Evolutionary conservation across 2,329 filamentous ascomycete species (phyloP).

Genomic region (Endoconidiophora laricicola): DNA sequence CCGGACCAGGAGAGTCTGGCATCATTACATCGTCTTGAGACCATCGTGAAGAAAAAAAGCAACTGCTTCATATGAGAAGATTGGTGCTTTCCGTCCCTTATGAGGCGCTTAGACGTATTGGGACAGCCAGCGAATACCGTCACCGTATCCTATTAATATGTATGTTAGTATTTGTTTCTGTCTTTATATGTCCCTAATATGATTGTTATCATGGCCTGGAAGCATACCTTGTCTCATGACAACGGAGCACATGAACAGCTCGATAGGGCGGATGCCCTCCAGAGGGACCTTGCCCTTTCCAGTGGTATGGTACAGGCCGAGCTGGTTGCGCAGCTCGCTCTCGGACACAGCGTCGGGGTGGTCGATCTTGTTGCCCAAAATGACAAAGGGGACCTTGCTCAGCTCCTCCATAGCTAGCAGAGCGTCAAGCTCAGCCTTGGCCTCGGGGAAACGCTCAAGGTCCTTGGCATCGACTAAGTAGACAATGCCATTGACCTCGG

Average conservation of each 20-base stretch:
- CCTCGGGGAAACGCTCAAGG: slow-evolving; percentile 81
- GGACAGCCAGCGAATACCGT: slow-evolving; percentile 80
- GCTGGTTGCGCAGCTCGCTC: slow-evolving; percentile 80
- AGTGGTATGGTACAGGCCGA: slow-evolving; percentile 90
- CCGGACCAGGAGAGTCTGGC: background rate
- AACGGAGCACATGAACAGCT: slow-evolving; percentile 98
- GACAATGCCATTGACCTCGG: slow-evolving; percentile 88
- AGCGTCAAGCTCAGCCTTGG: slow-evolving; percentile 92
- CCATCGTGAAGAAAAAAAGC: background rate
- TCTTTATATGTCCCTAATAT: background rate
- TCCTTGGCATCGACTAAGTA: slow-evolving; percentile 98
- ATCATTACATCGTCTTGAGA: background rate
- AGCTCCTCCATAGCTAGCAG: slow-evolving; percentile 95
- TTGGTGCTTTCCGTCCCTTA: background rate
- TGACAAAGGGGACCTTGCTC: slow-evolving; percentile 83
- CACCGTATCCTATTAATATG: slow-evolving; percentile 50
- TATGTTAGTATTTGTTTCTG: slow-evolving; percentile 13
- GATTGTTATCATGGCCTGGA: background rate
- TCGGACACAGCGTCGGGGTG: slow-evolving; percentile 90
- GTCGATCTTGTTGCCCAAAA: slow-evolving; percentile 99
- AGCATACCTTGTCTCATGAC: slow-evolving; percentile 81
- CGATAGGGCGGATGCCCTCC: slow-evolving; percentile 84
- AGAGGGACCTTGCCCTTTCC: slow-evolving; percentile 88
- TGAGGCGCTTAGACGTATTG: slow-evolving; percentile 63
- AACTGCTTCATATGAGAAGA: background rate